These are phyloP conservation scores for Geotrichum bryndzae DNA, from an alignment of 1,139 yeast genomes.

Conservation along the genomic window DNA sequence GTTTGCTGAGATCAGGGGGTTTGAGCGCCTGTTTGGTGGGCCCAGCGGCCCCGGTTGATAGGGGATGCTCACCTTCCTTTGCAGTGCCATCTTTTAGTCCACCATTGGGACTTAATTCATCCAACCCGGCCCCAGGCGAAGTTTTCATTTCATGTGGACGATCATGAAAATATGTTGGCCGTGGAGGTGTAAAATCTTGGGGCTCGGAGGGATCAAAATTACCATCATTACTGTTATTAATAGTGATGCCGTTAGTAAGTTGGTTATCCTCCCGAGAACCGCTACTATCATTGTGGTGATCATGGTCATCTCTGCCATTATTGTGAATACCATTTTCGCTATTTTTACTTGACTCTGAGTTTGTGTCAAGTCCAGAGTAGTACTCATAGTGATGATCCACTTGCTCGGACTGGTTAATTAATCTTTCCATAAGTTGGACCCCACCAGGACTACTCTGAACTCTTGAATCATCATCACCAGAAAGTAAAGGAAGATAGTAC, in stretches of 20 bases:
- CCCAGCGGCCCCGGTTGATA: neutral
- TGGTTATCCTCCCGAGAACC: slow-evolving; percentile 39
- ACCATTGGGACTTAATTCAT: neutral
- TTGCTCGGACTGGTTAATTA: slow-evolving; percentile 75
- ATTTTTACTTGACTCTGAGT: slow-evolving; percentile 3
- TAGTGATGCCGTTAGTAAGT: slow-evolving; percentile 16
- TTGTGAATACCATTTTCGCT: neutral
- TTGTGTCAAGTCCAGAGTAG: slow-evolving; percentile 59
- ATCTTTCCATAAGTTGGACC: slow-evolving; percentile 59
- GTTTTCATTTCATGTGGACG: neutral
- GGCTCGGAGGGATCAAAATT: slow-evolving; percentile 63
- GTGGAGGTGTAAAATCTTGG: slow-evolving; percentile 48
- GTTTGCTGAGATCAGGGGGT: slow-evolving; percentile 39
- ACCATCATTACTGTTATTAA: slow-evolving; percentile 33
- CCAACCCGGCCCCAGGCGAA: neutral
- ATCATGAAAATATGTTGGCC: neutral
- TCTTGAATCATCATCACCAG: slow-evolving; percentile 81
- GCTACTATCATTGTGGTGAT: slow-evolving; percentile 47
- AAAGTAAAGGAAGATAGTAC: slow-evolving; percentile 76
- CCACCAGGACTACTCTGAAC: slow-evolving; percentile 75
- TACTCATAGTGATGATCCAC: slow-evolving; percentile 88
- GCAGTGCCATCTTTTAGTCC: neutral
- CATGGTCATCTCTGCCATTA: neutral
- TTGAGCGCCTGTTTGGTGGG: neutral
- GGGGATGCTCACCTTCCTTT: neutral